Evolutionary conservation across 805 yeast species (phyloP), one percentile per base, ranked within the genome.

Genomic region (Lipomyces yamadae): DNA sequence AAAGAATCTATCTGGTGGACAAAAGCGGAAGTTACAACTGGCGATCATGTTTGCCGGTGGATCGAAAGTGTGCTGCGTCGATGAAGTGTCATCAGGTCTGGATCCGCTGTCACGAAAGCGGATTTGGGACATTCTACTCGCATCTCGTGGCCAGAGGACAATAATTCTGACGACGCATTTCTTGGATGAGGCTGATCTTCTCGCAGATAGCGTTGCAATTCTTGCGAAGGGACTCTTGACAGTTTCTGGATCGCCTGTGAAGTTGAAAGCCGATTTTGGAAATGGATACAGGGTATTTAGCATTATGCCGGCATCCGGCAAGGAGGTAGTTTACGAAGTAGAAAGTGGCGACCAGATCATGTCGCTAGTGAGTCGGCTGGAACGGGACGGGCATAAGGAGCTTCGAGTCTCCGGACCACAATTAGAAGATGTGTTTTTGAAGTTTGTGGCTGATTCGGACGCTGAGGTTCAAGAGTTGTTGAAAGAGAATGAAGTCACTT

Each of bases 31-130:
- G 60, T 63, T 77, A 52, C 80, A 77, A 55, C 70, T 77, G 39
- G 79, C 80, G 3, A 71, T 77, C 54, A 76, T 75, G 76, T 73
- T 77, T 69, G 74, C 71, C n/a, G 80, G 80, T n/a, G 78, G 75
- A 5, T 72, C 77, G 34, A 70, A 73, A 55, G 72, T 77, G 1
- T 77, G 80, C 65, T 76, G 78, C 57, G 73, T 77, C 39, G 80
- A 77, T 61, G 80, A 77, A 60, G 80, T 77, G 11, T 76, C 79
- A n/a, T 77, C 80, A 15, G 80, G 80, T 0, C 65, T 77, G 35
- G 80, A 77, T 74, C 80, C 80, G n/a, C 55, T 77, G 8, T 74
- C 78, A 42, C 72, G 80, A 32, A 73, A 79, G 13, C 75, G 73
- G 57, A 77, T 77, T 37, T 77, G 80, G 80, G 78, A 77, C 56